A percentile compares a stretch with the other conserved stretches of the same genome.
phyloP scores from a whole-genome alignment of 2,329 filamentous ascomycete genomes.

The Falciphora oryzae region DNA sequence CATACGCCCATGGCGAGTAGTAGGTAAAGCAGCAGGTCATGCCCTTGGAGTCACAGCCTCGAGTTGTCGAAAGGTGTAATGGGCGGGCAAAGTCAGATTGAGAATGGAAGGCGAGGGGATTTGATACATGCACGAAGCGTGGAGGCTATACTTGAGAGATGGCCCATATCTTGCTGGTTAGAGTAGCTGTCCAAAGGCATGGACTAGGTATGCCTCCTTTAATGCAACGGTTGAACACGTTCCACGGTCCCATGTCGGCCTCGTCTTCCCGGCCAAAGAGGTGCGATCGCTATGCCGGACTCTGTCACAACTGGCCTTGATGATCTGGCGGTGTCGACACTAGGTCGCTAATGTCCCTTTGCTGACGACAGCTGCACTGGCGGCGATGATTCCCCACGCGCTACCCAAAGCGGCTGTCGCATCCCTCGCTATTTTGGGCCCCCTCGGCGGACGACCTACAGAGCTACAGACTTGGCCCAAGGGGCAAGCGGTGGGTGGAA shows the following conservation, averaged over 20 bases:
- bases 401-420: slow-evolving; percentile 1
- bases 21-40: not conserved
- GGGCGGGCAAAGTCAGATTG: not conserved
- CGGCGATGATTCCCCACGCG: not conserved
- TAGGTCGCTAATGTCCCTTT: not conserved
- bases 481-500: not conserved
- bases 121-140: slow-evolving; percentile 1
- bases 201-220: not conserved
- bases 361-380: not conserved
- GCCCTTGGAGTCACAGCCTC: not conserved
- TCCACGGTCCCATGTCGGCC: not conserved
- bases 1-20: not conserved
- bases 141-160: not conserved
- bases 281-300: not conserved
- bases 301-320: not conserved
- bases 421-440: no score
- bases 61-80: not conserved
- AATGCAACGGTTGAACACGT: not conserved
- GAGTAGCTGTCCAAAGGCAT: not conserved
- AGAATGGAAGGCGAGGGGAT: not conserved
- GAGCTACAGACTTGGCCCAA: not conserved
- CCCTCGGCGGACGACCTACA: no score
- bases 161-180: not conserved
- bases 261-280: not conserved
- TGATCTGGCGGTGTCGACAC: not conserved